A percentile compares a stretch with the other conserved stretches of the same genome.
Conservation (phyloP, 108 stramenopile genomes). For the Chaetoceros tenuissimus region DNA sequence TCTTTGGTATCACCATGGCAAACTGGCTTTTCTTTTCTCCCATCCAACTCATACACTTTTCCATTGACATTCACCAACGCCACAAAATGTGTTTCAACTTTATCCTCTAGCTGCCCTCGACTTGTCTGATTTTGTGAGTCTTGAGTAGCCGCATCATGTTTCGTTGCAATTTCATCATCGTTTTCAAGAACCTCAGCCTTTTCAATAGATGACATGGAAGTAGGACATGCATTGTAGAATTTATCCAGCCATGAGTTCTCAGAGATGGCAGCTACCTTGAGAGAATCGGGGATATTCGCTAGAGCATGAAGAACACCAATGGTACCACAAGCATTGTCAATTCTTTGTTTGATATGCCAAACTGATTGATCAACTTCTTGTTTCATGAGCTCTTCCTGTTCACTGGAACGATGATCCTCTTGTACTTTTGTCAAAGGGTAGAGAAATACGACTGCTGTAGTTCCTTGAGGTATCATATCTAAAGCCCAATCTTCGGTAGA, state of each 20-base stretch:
- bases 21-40: slow-evolving; percentile 76
- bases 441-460: slow-evolving; percentile 52
- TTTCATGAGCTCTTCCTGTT: slow-evolving; percentile 5
- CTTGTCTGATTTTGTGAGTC: slow-evolving; percentile 32
- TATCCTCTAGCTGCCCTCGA: slow-evolving; percentile 32
- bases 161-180: slow-evolving; percentile 41
- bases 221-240: slow-evolving; percentile 34
- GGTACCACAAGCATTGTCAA: slow-evolving; percentile 80
- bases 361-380: slow-evolving; percentile 21
- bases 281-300: slow-evolving; percentile 32
- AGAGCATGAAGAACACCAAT: slow-evolving; percentile 67
- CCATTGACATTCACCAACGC: slow-evolving; percentile 64
- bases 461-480: slow-evolving; percentile 68
- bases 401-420: slow-evolving; percentile 14
- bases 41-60: slow-evolving; percentile 85
- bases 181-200: slow-evolving; percentile 52
- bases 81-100: slow-evolving; percentile 75
- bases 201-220: slow-evolving; percentile 23
- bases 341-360: slow-evolving; percentile 65
- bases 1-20: slow-evolving; percentile 40
- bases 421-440: slow-evolving; percentile 40
- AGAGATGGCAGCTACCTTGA: slow-evolving; percentile 18
- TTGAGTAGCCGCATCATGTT: slow-evolving; percentile 50
- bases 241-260: slow-evolving; percentile 44
- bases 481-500: slow-evolving; percentile 73